phyloP scores from a whole-genome alignment of 2,329 filamentous ascomycete species.

The Paracorniculantispora psalliotae region DNA sequence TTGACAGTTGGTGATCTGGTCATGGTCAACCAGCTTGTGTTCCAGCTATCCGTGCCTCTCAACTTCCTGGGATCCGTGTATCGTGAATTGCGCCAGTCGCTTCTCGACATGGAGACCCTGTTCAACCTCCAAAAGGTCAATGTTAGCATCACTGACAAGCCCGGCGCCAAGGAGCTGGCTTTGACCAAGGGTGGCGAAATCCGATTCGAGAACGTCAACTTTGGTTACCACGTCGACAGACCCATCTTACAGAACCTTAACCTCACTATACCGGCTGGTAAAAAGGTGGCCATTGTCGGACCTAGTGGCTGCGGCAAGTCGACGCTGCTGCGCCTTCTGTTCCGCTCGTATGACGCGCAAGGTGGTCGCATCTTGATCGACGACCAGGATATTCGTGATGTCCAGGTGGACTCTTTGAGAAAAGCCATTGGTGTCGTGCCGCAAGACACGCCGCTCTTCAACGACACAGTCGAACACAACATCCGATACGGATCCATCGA shows the following conservation, averaged over 20 bases:
- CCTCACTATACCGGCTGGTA: constrained; percentile 87
- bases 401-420: constrained; percentile 77
- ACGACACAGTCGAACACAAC: constrained; percentile 93
- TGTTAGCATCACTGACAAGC: constrained; percentile 73
- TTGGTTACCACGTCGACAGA: constrained; percentile 82
- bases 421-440: constrained; percentile 90
- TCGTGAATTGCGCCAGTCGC: constrained; percentile 85
- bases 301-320: constrained; percentile 96
- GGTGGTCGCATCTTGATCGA: constrained; percentile 83
- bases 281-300: constrained; percentile 93
- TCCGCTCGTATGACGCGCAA: constrained; percentile 91
- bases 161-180: constrained; percentile 66
- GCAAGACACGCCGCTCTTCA: constrained; percentile 95
- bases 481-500: constrained; percentile 86
- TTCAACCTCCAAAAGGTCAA: constrained; percentile 98
- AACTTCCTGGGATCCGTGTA: constrained; percentile 99
- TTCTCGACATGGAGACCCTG: constrained; percentile 97
- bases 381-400: constrained; percentile 82
- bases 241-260: constrained; percentile 81
- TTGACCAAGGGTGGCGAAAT: constrained; percentile 81
- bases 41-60: constrained; percentile 91
- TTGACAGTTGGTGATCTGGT: constrained; percentile 94
- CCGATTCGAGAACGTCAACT: constrained; percentile 88
- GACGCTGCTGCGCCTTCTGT: constrained; percentile 82
- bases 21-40: constrained; percentile 98